A percentile compares a stretch with the other conserved stretches of the same genome.
phyloP scores from a whole-genome alignment of 2,329 filamentous ascomycete genomes.

The Bipolaris victoriae region DNA sequence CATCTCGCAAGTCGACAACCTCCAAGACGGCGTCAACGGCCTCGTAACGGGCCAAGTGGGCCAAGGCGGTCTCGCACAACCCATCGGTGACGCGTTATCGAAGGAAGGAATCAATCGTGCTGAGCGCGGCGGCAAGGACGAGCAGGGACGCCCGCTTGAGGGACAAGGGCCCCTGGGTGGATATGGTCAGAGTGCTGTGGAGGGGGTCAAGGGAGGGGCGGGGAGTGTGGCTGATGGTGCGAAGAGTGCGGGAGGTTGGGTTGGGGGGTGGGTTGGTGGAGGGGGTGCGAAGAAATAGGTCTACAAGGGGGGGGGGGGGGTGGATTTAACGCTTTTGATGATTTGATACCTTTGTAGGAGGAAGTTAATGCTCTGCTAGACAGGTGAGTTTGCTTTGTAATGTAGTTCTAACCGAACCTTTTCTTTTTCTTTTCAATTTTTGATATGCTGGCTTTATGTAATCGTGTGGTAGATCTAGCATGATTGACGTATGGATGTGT shows the following conservation, averaged over 20 bases:
- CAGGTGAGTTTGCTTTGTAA: not conserved
- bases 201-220: conserved; percentile 42
- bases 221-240: conserved; percentile 29
- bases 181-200: conserved; percentile 36
- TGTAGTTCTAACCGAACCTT: not conserved
- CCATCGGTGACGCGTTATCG: conserved; percentile 66
- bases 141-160: conserved; percentile 58
- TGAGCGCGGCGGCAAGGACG: conserved; percentile 69
- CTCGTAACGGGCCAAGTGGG: conserved; percentile 69
- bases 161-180: conserved; percentile 44
- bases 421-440: too few relatives aligned
- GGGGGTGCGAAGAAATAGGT: conserved; percentile 29
- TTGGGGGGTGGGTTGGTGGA: conserved; percentile 32
- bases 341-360: not conserved
- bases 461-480: too few relatives aligned
- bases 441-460: fast-evolving
- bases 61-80: conserved; percentile 69
- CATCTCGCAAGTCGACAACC: conserved; percentile 68
- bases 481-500: too few relatives aligned
- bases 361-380: too few relatives aligned
- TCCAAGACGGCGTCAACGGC: conserved; percentile 71
- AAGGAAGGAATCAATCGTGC: conserved; percentile 70
- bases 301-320: conserved; percentile 13
- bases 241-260: conserved; percentile 36
- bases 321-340: conserved; percentile 8